Evolutionary conservation across 306 rosid species (phyloP).

Genomic region (Acacia melanoxylon): DNA sequence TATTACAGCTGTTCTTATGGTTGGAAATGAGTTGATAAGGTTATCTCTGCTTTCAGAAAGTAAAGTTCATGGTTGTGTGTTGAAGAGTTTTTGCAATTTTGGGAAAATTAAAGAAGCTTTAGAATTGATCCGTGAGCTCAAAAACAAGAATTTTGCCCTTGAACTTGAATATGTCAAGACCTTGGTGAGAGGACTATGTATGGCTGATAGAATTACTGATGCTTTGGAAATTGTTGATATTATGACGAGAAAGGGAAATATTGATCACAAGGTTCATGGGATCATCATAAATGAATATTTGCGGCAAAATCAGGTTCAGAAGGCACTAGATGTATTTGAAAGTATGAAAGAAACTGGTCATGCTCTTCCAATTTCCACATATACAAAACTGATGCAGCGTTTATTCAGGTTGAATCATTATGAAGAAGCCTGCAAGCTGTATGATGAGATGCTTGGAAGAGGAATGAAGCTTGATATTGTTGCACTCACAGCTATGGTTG

Average conservation of each 20-base stretch:
- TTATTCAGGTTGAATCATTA: constrained; percentile 56
- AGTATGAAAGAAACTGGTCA: constrained; percentile 64
- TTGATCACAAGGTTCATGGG: constrained; percentile 57
- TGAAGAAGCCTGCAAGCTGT: constrained; percentile 65
- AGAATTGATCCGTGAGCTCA: constrained; percentile 72
- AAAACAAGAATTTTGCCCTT: constrained; percentile 56
- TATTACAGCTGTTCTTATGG: constrained; percentile 47
- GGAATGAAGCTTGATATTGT: constrained; percentile 65
- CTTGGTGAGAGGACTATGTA: constrained; percentile 78
- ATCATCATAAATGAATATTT: constrained; percentile 69
- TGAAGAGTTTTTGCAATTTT: constrained; percentile 68
- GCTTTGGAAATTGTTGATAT: constrained; percentile 76
- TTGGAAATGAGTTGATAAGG: constrained; percentile 68
- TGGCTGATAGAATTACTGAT: constrained; percentile 60
- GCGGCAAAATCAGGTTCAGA: constrained; percentile 46
- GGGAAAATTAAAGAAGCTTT: constrained; percentile 77
- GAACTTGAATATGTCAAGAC: constrained; percentile 60
- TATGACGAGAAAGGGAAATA: constrained; percentile 52
- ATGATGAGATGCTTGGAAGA: constrained; percentile 71
- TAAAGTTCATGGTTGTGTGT: constrained; percentile 51
- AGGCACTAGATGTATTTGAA: constrained; percentile 65
- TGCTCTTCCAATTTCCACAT: constrained; percentile 56
- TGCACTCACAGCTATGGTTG: constrained; percentile 80
- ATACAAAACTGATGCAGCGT: constrained; percentile 77
- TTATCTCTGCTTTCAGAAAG: constrained; percentile 53